Evolutionary conservation across 1,284 basidiomycete genomes (phyloP).

Genomic region (Moniliella sp.): DNA sequence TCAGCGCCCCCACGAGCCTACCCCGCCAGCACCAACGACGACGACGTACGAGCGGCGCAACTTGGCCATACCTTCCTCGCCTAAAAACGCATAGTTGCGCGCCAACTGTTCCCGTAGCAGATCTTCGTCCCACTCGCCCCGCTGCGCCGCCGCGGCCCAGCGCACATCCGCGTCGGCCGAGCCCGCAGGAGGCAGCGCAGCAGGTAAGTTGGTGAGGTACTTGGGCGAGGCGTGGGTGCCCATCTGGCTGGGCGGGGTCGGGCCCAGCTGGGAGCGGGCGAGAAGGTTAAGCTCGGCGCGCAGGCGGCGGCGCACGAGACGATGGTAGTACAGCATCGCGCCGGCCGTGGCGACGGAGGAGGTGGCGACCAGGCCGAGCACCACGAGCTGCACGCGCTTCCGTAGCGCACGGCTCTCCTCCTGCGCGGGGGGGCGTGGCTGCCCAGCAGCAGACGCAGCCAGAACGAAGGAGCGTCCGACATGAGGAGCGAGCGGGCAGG

Average conservation of each 20-base stretch:
- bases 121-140: background rate
- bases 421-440: too few relatives aligned
- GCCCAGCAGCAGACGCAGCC: too few relatives aligned
- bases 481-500: too few relatives aligned
- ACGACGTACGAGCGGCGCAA: constrained; percentile 59
- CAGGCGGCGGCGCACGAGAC: background rate
- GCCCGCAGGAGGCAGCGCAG: background rate
- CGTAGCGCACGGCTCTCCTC: background rate
- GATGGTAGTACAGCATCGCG: background rate
- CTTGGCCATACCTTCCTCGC: constrained; percentile 63
- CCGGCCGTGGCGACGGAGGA: background rate
- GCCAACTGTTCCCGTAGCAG: background rate
- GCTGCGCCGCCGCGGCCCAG: background rate
- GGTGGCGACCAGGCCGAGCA: background rate
- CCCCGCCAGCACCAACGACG: constrained; percentile 81
- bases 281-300: background rate
- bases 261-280: too few relatives aligned
- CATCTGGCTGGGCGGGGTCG: background rate
- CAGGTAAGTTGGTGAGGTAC: background rate
- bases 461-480: too few relatives aligned
- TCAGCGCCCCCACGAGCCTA: constrained; percentile 83
- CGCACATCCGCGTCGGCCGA: background rate
- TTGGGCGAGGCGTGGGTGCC: background rate
- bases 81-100: constrained; percentile 39
- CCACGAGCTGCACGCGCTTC: background rate